Evolutionary conservation across 139 green algal species (phyloP).

Genomic region (Diplosphaera chodatii): DNA sequence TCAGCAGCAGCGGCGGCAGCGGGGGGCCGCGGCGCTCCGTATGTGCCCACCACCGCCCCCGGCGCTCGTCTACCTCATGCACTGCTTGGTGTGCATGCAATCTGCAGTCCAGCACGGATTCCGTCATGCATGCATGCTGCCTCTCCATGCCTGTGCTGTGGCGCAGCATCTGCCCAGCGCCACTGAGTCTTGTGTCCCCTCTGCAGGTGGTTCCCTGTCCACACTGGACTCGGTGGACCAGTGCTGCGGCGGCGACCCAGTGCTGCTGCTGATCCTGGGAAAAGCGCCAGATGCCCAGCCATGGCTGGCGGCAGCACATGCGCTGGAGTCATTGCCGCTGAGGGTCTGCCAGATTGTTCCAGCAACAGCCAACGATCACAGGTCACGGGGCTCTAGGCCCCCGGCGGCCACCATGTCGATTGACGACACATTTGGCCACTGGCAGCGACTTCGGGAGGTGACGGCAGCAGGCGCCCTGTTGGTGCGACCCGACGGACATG

Average conservation of each 20-base stretch:
- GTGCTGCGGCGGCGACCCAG: background rate
- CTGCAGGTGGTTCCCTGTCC: too few relatives aligned
- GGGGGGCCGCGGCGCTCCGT: conserved; percentile 18
- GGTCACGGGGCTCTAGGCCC: too few relatives aligned
- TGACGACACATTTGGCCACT: conserved; percentile 3
- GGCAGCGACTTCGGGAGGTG: conserved; percentile 10
- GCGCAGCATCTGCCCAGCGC: too few relatives aligned
- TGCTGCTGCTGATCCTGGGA: conserved; percentile 8
- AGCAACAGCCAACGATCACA: too few relatives aligned
- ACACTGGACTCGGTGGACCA: conserved; percentile 12
- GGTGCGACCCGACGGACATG: conserved; percentile 75
- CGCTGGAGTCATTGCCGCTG: background rate
- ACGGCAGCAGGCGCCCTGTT: conserved; percentile 34
- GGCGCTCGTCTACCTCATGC: conserved; percentile 63
- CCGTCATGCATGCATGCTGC: too few relatives aligned
- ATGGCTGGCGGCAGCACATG: background rate
- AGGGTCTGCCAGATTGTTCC: background rate
- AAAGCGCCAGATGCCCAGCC: too few relatives aligned
- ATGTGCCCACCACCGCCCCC: conserved; percentile 33
- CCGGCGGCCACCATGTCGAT: too few relatives aligned
- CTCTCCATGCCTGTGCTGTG: too few relatives aligned
- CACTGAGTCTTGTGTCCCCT: too few relatives aligned
- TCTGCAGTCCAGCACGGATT: too few relatives aligned
- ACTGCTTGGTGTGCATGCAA: too few relatives aligned
- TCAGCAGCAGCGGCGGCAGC: background rate